These are phyloP conservation scores for Patellifolia procumbens DNA, from an alignment of 179 eudicot genomes.

Conservation along the genomic window DNA sequence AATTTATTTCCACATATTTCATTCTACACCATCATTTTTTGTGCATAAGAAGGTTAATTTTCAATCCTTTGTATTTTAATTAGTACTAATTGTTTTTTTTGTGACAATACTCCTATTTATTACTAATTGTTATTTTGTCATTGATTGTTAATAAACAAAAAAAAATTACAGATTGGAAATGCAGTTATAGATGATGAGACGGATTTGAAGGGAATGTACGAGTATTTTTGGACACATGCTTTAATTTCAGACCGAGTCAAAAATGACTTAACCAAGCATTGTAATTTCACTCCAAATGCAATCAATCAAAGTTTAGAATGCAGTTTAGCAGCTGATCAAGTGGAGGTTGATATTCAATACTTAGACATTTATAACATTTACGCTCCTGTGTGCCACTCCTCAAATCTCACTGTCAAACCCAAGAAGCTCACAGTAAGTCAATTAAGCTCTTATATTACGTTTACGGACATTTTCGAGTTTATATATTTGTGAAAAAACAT, in stretches of 20 bases:
- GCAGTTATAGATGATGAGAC: constrained; percentile 57
- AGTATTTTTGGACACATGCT: constrained; percentile 55
- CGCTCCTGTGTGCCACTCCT: constrained; percentile 49
- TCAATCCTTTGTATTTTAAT: too few relatives aligned
- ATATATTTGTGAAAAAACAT: too few relatives aligned
- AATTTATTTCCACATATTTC: too few relatives aligned
- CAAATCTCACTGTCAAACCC: constrained; percentile 30
- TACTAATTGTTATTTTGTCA: too few relatives aligned
- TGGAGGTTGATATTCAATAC: constrained; percentile 28
- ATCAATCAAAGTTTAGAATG: constrained; percentile 31
- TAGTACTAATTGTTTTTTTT: too few relatives aligned
- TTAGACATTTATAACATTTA: constrained; percentile 63
- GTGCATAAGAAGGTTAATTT: too few relatives aligned
- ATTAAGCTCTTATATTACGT: background rate
- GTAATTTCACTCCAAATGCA: constrained; percentile 47
- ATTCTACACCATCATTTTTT: too few relatives aligned
- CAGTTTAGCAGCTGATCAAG: constrained; percentile 24
- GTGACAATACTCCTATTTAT: too few relatives aligned
- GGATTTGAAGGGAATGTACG: constrained; percentile 39
- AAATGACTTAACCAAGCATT: constrained; percentile 33
- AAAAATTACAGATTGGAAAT: constrained; percentile 63
- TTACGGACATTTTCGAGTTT: too few relatives aligned
- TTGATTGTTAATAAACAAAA: too few relatives aligned
- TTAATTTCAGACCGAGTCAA: constrained; percentile 57
- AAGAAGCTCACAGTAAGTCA: constrained; percentile 40